These are phyloP conservation scores for Alternaria consortialis DNA, from an alignment of 2,329 filamentous ascomycete genomes.

Conservation along the genomic window DNA sequence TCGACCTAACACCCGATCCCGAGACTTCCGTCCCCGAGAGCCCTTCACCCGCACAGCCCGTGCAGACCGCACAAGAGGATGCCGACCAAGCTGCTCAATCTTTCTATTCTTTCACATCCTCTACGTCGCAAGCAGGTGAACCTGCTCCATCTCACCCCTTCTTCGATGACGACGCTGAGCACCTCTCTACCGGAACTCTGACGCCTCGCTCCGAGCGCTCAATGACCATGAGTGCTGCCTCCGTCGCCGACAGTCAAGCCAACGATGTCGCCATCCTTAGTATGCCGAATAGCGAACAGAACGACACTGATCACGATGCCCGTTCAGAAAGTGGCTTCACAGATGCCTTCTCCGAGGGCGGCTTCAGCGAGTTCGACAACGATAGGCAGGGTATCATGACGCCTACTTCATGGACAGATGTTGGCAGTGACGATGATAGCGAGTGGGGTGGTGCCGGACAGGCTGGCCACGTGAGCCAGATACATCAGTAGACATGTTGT, in stretches of 20 bases:
- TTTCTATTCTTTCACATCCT: conserved; percentile 49
- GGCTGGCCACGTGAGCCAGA: conserved; percentile 33
- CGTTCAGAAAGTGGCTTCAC: conserved; percentile 49
- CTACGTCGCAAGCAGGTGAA: conserved; percentile 22
- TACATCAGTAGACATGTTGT: conserved; percentile 31
- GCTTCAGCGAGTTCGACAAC: conserved; percentile 43
- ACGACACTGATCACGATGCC: conserved; percentile 46
- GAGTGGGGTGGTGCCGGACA: conserved; percentile 45
- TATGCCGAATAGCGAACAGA: conserved; percentile 34
- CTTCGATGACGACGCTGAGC: conserved; percentile 25
- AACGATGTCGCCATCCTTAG: conserved; percentile 48
- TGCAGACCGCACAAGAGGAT: conserved; percentile 18
- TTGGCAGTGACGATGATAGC: conserved; percentile 52
- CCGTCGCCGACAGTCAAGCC: conserved; percentile 38
- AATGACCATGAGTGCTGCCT: conserved; percentile 36
- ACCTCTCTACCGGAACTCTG: conserved; percentile 47
- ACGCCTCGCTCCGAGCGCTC: conserved; percentile 51
- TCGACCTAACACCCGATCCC: conserved; percentile 45
- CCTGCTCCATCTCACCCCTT: conserved; percentile 10
- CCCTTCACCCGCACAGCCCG: conserved; percentile 21
- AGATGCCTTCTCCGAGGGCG: conserved; percentile 47
- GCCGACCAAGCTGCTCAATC: conserved; percentile 42
- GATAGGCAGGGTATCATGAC: conserved; percentile 43
- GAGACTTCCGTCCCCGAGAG: conserved; percentile 25
- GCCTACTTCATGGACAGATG: conserved; percentile 52